Conservation (phyloP, 805 yeast species). For the Wickerhamiella vanderwaltii region DNA sequence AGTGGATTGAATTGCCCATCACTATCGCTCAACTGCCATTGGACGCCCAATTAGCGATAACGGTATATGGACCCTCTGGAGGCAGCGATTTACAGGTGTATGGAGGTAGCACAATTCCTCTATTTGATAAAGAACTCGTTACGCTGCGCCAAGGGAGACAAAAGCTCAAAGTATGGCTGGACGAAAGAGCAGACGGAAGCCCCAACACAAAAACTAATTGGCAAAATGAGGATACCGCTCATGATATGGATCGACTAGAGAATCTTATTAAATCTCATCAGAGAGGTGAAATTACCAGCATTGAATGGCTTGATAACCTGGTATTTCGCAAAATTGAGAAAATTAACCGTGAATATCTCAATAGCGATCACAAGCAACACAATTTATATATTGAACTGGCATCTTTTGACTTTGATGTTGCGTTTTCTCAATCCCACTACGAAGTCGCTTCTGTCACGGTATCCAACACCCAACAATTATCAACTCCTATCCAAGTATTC, state of each 20-base stretch:
- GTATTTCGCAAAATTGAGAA: slow-evolving; percentile 44
- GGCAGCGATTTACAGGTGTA: slow-evolving; percentile 35
- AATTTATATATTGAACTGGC: slow-evolving; percentile 44
- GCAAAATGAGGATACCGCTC: slow-evolving; percentile 8
- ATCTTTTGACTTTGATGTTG: slow-evolving; percentile 60
- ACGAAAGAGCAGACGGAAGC: slow-evolving; percentile 27
- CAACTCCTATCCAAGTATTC: slow-evolving; percentile 21
- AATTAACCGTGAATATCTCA: slow-evolving; percentile 21
- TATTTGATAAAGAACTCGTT: slow-evolving; percentile 46
- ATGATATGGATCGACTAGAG: slow-evolving; percentile 40
- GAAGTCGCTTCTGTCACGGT: slow-evolving; percentile 20
- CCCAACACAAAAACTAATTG: slow-evolving; percentile 23
- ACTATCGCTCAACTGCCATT: slow-evolving; percentile 58
- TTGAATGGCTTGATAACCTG: slow-evolving; percentile 66
- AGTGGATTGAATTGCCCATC: slow-evolving; percentile 63
- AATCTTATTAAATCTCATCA: slow-evolving; percentile 48
- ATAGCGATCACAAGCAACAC: slow-evolving; percentile 19
- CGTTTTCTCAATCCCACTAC: slow-evolving; percentile 48
- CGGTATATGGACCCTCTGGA: slow-evolving; percentile 57
- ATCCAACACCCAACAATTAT: slow-evolving; percentile 21
- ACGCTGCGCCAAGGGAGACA: slow-evolving; percentile 65
- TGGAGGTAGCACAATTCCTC: slow-evolving; percentile 45
- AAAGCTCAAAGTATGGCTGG: slow-evolving; percentile 36
- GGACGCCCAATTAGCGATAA: slow-evolving; percentile 46
- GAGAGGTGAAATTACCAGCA: slow-evolving; percentile 46